phyloP scores from a whole-genome alignment of 495 filamentous ascomycete species.

The Chaetomium tenue region DNA sequence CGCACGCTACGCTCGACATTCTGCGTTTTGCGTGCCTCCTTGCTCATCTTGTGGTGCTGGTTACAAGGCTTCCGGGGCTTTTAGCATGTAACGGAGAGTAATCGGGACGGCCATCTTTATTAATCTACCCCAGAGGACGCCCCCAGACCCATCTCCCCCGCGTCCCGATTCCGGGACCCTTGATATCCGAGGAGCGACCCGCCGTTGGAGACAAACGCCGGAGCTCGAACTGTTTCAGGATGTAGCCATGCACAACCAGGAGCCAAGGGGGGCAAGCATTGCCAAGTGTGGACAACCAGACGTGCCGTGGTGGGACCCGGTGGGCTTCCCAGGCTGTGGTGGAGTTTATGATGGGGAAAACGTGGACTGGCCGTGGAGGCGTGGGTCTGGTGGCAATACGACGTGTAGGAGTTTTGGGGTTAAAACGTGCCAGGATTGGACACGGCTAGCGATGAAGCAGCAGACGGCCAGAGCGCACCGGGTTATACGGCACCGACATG shows the following conservation, averaged over 20 bases:
- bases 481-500: too few relatives aligned
- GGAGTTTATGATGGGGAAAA: neutral
- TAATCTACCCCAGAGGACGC: neutral
- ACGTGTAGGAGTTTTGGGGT: too few relatives aligned
- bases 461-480: too few relatives aligned
- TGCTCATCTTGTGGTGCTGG: neutral
- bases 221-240: neutral
- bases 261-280: constrained; percentile 8
- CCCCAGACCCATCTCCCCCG: constrained; percentile 9
- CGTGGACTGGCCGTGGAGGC: neutral
- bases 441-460: too few relatives aligned
- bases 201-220: neutral
- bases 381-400: neutral
- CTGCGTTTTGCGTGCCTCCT: neutral
- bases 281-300: constrained; percentile 1
- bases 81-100: neutral
- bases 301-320: constrained; percentile 12
- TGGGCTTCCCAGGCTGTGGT: neutral
- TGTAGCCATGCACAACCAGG: neutral
- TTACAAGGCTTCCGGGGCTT: neutral
- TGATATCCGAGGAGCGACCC: neutral
- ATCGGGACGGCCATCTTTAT: neutral
- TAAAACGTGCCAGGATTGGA: too few relatives aligned
- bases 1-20: constrained; percentile 13
- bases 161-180: neutral